Evolutionary conservation across 768 basidiomycete species (phyloP).

Genomic region (Tricholoma sp.): DNA sequence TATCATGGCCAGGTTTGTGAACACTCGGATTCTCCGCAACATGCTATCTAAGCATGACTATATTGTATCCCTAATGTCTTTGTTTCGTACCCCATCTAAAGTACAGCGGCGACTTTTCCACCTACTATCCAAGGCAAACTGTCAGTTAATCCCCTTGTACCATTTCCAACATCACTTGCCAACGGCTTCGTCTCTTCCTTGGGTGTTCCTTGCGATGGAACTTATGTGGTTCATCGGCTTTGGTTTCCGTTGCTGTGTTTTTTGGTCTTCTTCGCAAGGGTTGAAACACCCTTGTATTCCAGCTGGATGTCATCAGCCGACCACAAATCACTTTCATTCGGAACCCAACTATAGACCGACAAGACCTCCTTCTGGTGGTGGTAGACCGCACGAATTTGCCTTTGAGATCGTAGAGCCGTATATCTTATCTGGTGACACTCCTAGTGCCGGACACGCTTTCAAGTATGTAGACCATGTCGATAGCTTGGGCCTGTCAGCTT

Average conservation of each 20-base stretch:
- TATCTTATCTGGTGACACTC: background rate
- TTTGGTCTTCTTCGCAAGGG: background rate
- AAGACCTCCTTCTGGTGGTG: background rate
- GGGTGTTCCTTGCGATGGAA: background rate
- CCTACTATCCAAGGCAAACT: background rate
- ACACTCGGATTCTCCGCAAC: background rate
- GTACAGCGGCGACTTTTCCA: background rate
- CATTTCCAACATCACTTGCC: background rate
- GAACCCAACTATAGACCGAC: background rate
- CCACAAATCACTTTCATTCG: background rate
- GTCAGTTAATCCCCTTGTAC: background rate
- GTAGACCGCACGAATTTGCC: background rate
- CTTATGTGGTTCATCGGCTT: background rate
- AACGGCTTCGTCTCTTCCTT: background rate
- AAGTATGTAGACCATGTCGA: background rate
- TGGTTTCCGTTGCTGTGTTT: background rate
- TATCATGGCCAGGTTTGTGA: background rate
- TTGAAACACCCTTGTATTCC: background rate
- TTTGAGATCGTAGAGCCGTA: background rate
- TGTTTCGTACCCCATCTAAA: background rate
- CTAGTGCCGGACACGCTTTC: background rate
- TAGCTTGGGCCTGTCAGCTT: background rate
- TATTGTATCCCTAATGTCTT: background rate
- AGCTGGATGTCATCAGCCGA: background rate
- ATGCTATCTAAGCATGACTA: background rate